These are phyloP conservation scores for Ganoderma leucocontextum DNA, from an alignment of 1,284 basidiomycete genomes.

Conservation along the genomic window DNA sequence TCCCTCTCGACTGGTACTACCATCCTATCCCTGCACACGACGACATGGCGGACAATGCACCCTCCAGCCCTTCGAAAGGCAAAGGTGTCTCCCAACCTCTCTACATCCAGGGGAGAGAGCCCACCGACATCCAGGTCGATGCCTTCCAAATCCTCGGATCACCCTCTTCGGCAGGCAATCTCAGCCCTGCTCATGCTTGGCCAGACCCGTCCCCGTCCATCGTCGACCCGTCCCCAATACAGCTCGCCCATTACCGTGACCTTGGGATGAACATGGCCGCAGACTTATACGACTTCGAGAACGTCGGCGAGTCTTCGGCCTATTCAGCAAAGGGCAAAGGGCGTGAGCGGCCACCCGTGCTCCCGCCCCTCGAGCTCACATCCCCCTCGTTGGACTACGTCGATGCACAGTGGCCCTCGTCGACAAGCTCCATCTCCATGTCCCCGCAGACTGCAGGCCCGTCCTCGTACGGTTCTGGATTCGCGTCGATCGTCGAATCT, in stretches of 20 bases:
- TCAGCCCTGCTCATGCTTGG: constrained; percentile 16
- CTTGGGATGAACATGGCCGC: not conserved
- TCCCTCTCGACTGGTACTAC: constrained; percentile 18
- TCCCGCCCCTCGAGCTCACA: constrained; percentile 70
- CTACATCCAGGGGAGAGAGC: constrained; percentile 49
- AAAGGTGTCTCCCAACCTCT: constrained; percentile 57
- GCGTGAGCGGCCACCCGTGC: constrained; percentile 63
- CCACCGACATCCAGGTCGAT: constrained; percentile 44
- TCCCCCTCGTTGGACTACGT: constrained; percentile 57
- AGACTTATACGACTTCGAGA: constrained; percentile 24
- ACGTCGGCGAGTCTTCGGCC: constrained; percentile 30
- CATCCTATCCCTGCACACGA: constrained; percentile 18
- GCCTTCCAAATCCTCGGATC: constrained; percentile 37
- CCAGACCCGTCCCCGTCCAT: constrained; percentile 20
- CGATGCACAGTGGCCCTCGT: constrained; percentile 51
- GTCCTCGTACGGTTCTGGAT: constrained; percentile 60
- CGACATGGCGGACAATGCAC: constrained; percentile 26
- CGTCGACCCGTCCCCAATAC: constrained; percentile 10
- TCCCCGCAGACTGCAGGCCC: constrained; percentile 53
- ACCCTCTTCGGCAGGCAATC: constrained; percentile 20
- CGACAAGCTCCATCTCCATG: constrained; percentile 28
- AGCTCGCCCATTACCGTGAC: constrained; percentile 16
- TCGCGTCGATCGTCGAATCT: constrained; percentile 35
- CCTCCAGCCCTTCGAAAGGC: constrained; percentile 49
- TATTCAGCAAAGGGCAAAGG: constrained; percentile 58